Evolutionary conservation across 2,329 filamentous ascomycete species (phyloP).

Genomic region (Ceratocystis alfenasii): DNA sequence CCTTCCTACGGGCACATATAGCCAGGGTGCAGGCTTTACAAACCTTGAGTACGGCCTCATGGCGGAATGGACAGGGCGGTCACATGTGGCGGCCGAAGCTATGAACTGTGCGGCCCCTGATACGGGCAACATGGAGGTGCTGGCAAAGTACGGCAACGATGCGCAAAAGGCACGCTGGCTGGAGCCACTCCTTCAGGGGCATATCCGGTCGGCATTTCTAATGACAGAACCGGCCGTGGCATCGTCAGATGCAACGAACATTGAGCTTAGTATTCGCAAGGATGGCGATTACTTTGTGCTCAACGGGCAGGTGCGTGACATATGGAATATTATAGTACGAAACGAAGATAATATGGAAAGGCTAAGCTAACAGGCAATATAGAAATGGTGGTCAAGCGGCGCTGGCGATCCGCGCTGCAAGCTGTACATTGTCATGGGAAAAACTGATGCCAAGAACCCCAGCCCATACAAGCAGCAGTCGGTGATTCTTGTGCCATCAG

Average conservation of each 20-base stretch:
- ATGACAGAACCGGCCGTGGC: slow-evolving; percentile 90
- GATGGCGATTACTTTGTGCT: slow-evolving; percentile 84
- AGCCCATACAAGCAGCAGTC: slow-evolving; percentile 85
- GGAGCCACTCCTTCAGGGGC: slow-evolving; percentile 64
- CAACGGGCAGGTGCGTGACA: slow-evolving; percentile 58
- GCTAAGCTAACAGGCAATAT: slow-evolving; percentile 22
- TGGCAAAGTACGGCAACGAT: slow-evolving; percentile 82
- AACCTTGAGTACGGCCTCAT: slow-evolving; percentile 97
- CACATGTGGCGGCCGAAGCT: slow-evolving; percentile 68
- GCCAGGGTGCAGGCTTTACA: slow-evolving; percentile 83
- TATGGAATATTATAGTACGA: neutral
- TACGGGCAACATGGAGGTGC: slow-evolving; percentile 90
- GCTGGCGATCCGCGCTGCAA: slow-evolving; percentile 85
- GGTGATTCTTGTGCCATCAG: slow-evolving; percentile 74
- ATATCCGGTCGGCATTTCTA: slow-evolving; percentile 80
- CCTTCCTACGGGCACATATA: slow-evolving; percentile 87
- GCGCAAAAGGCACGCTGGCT: slow-evolving; percentile 79
- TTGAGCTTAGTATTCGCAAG: slow-evolving; percentile 66
- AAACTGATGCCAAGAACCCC: slow-evolving; percentile 63
- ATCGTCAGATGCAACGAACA: slow-evolving; percentile 86
- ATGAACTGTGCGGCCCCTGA: slow-evolving; percentile 85
- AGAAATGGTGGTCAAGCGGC: slow-evolving; percentile 99
- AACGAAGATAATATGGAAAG: neutral
- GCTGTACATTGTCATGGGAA: slow-evolving; percentile 95
- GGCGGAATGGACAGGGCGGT: slow-evolving; percentile 91